A percentile compares a stretch with the other conserved stretches of the same genome.
Evolutionary conservation across 208 protist species (phyloP).

Genomic region (Zelonia costaricensis): DNA sequence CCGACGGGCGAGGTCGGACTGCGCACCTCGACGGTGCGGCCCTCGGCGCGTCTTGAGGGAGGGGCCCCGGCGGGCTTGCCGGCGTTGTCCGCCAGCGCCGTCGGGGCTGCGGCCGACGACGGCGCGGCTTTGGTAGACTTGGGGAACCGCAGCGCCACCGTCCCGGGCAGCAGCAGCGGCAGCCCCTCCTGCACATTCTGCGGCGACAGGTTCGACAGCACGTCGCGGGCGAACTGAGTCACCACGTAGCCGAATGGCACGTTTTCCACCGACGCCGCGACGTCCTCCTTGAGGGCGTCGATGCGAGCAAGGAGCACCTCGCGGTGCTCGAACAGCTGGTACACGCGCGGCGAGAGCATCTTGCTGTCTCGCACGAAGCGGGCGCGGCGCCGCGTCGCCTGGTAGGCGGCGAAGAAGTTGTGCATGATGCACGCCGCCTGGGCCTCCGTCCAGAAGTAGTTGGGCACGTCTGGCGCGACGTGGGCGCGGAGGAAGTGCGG

Average conservation of each 20-base stretch:
- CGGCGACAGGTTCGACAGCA: constrained; percentile 33
- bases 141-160: constrained; percentile 9
- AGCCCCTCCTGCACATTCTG: constrained; percentile 5
- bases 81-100: too few relatives aligned
- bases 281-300: constrained; percentile 57
- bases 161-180: constrained; percentile 37
- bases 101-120: too few relatives aligned
- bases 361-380: constrained; percentile 51
- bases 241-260: constrained; percentile 74
- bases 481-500: constrained; percentile 78
- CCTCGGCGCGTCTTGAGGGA: too few relatives aligned
- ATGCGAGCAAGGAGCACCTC: constrained; percentile 30
- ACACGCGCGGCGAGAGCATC: constrained; percentile 64
- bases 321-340: constrained; percentile 59
- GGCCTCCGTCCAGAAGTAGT: constrained; percentile 55
- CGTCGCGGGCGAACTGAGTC: constrained; percentile 40
- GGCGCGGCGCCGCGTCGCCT: constrained; percentile 29
- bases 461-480: constrained; percentile 47
- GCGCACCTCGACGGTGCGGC: too few relatives aligned
- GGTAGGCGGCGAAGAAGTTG: constrained; percentile 53
- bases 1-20: not conserved
- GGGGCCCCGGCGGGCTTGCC: too few relatives aligned
- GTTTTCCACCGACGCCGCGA: constrained; percentile 37
- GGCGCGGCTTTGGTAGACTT: not conserved
- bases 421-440: constrained; percentile 43